phyloP scores from a whole-genome alignment of 148 eudicot genomes.

The Vaccinium vitisidaea region DNA sequence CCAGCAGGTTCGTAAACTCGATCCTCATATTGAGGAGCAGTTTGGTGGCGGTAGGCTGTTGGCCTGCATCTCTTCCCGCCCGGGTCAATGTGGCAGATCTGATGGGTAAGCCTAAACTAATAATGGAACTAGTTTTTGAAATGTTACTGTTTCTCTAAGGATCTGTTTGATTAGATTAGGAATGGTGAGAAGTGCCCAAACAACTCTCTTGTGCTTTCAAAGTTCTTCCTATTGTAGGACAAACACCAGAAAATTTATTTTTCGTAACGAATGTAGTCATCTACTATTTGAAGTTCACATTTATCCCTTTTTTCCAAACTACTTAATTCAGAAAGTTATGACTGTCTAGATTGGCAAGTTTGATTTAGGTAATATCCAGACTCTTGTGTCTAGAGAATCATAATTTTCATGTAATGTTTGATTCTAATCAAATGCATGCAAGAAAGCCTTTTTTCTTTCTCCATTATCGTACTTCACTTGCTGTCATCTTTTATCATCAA shows the following conservation, averaged over 20 bases:
- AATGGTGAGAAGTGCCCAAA: not conserved
- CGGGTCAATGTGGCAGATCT: slow-evolving; percentile 26
- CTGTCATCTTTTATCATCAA: not conserved
- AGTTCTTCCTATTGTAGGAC: not conserved
- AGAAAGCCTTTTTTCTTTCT: not conserved
- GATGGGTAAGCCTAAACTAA: slow-evolving; percentile 15
- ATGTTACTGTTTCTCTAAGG: not conserved
- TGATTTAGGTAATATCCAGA: not conserved
- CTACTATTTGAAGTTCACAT: not conserved
- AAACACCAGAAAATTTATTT: not conserved
- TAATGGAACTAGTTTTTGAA: not conserved
- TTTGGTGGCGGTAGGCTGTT: slow-evolving; percentile 19
- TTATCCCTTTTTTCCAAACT: not conserved
- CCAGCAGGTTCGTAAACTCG: slow-evolving; percentile 16
- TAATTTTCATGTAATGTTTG: not conserved
- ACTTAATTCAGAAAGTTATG: not conserved
- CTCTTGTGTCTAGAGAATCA: not conserved
- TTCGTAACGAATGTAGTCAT: not conserved
- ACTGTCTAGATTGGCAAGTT: not conserved
- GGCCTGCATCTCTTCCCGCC: slow-evolving; percentile 27
- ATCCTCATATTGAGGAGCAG: slow-evolving; percentile 22
- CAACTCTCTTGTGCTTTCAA: not conserved
- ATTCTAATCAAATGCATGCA: not conserved
- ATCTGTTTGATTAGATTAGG: not conserved
- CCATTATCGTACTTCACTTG: not conserved